These are phyloP conservation scores for Davidsoniella virescens DNA, from an alignment of 2,329 filamentous ascomycete species.

Conservation along the genomic window DNA sequence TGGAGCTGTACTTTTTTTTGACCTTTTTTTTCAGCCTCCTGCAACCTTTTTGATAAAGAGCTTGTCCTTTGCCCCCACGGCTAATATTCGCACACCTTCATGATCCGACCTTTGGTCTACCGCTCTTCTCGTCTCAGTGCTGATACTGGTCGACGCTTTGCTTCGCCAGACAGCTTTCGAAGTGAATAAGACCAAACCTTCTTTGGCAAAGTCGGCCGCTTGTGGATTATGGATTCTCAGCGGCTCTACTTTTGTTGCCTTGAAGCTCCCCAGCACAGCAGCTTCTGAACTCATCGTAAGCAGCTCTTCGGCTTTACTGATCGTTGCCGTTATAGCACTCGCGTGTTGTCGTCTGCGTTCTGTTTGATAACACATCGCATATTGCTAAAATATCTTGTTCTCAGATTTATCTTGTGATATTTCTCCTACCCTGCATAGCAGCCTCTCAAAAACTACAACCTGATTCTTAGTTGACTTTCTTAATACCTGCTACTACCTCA, in stretches of 20 bases:
- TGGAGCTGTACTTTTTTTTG: not conserved
- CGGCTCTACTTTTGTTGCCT: slow-evolving; percentile 10
- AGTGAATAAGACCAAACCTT: slow-evolving; percentile 3
- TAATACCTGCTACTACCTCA: no score
- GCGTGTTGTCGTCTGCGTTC: not conserved
- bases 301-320: not conserved
- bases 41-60: not conserved
- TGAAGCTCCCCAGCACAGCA: slow-evolving; percentile 7
- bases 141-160: slow-evolving; percentile 8
- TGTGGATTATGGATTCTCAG: slow-evolving; percentile 13
- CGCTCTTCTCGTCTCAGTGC: slow-evolving; percentile 1
- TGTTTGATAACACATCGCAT: slow-evolving; percentile 1
- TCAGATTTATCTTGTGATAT: not conserved
- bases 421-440: not conserved
- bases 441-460: not conserved
- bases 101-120: slow-evolving; percentile 2
- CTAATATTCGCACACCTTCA: slow-evolving; percentile 1
- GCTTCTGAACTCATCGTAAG: slow-evolving; percentile 3
- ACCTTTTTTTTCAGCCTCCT: not conserved
- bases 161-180: slow-evolving; percentile 3
- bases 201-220: slow-evolving; percentile 9
- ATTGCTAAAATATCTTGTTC: not conserved
- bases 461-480: not conserved
- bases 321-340: not conserved
- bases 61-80: not conserved